Evolutionary conservation across 768 basidiomycete species (phyloP).

Genomic region (Hygrophorus pudorinus): DNA sequence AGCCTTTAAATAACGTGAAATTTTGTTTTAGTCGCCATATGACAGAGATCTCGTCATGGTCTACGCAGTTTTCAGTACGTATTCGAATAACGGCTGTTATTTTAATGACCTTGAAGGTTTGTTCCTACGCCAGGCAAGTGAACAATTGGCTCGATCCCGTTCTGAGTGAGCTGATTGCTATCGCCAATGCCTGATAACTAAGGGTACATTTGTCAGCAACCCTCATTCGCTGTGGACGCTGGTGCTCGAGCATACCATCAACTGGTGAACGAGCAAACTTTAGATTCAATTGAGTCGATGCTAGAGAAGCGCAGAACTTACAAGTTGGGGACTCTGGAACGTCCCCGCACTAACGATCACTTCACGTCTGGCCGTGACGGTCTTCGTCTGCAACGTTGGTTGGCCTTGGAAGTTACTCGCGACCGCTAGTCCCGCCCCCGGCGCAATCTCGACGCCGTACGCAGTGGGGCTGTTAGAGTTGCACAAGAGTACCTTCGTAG

Average conservation of each 20-base stretch:
- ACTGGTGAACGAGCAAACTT: slow-evolving; percentile 6
- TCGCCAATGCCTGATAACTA: slow-evolving; percentile 28
- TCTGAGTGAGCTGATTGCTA: slow-evolving; percentile 12
- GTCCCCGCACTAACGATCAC: slow-evolving; percentile 20
- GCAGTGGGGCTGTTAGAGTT: slow-evolving; percentile 9
- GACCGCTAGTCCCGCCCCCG: slow-evolving; percentile 16
- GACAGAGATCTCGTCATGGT: slow-evolving; percentile 22
- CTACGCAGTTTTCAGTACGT: slow-evolving; percentile 7
- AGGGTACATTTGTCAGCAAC: background rate
- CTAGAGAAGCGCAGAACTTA: slow-evolving; percentile 5
- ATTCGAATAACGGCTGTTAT: background rate
- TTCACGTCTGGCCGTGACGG: slow-evolving; percentile 17
- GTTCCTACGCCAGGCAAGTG: slow-evolving; percentile 26
- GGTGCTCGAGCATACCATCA: slow-evolving; percentile 11
- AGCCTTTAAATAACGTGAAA: slow-evolving; percentile 17
- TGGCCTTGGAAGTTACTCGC: slow-evolving; percentile 20
- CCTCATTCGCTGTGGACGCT: background rate
- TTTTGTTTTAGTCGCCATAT: slow-evolving; percentile 22
- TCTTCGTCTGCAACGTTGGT: slow-evolving; percentile 6
- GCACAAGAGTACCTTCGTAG: slow-evolving; percentile 17
- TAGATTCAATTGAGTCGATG: too few relatives aligned
- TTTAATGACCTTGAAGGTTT: slow-evolving; percentile 26
- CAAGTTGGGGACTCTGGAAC: slow-evolving; percentile 21
- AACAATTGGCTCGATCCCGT: slow-evolving; percentile 19
- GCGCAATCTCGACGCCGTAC: slow-evolving; percentile 18